A percentile compares a stretch with the other conserved stretches of the same genome.
Conservation (phyloP, 140 eudicot species). For the Bidens hawaiensis region DNA sequence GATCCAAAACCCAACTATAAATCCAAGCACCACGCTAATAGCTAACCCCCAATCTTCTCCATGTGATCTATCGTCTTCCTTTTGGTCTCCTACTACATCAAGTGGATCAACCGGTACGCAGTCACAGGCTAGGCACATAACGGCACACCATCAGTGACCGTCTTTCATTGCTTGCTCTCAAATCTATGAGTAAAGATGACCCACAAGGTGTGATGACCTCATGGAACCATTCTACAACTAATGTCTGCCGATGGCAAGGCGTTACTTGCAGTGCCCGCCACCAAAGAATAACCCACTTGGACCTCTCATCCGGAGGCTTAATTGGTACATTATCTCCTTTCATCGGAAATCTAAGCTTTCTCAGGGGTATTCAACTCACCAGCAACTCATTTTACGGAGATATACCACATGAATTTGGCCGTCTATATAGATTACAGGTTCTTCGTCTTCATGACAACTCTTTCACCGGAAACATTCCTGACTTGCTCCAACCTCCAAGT, state of each 20-base stretch:
- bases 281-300: too few species aligned
- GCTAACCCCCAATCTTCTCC: conserved; percentile 16
- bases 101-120: not conserved
- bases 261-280: conserved; percentile 23
- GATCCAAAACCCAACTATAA: conserved; percentile 22
- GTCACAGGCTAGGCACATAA: not conserved
- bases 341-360: too few species aligned
- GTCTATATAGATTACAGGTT: too few species aligned
- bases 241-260: conserved; percentile 22
- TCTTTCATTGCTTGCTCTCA: conserved; percentile 14
- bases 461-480: too few species aligned
- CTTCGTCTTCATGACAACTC: too few species aligned
- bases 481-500: too few species aligned
- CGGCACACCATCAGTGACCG: conserved; percentile 5
- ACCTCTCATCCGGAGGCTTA: too few species aligned
- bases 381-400: conserved; percentile 30
- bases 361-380: not conserved
- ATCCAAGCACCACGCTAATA: conserved; percentile 19
- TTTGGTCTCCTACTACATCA: not conserved
- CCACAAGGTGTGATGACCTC: conserved; percentile 20
- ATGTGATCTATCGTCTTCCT: not conserved
- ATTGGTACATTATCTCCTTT: too few species aligned
- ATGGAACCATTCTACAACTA: conserved; percentile 8
- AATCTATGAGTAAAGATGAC: conserved; percentile 19
- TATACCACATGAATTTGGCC: too few species aligned